Evolutionary conservation across 805 yeast species (phyloP).

Genomic region (Candida krabiensis): DNA sequence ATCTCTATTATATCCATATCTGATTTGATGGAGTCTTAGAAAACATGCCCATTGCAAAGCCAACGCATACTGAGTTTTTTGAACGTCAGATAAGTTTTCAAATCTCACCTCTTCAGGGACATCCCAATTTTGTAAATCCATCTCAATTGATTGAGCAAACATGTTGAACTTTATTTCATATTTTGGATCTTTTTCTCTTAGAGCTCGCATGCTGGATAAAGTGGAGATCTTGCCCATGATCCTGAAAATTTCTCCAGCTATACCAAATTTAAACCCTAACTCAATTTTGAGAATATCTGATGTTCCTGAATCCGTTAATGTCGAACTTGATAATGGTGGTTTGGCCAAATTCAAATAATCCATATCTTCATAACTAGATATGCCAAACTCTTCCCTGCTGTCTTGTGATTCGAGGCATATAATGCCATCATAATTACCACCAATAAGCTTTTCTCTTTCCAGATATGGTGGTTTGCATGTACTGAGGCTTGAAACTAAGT

Average conservation of each 20-base stretch:
- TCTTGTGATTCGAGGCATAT: conserved; percentile 7
- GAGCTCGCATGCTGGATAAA: conserved; percentile 24
- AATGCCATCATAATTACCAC: not conserved
- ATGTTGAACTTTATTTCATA: conserved; percentile 26
- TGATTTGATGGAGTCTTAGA: conserved; percentile 30
- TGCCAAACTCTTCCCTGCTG: conserved; percentile 4
- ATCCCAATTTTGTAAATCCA: conserved; percentile 30
- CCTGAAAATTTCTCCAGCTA: conserved; percentile 32
- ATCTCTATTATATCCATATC: conserved; percentile 29
- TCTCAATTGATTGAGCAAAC: conserved; percentile 28
- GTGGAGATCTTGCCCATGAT: conserved; percentile 31
- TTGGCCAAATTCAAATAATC: conserved; percentile 10
- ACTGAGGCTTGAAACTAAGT: conserved; percentile 29
- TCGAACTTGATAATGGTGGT: conserved; percentile 7
- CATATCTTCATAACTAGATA: conserved; percentile 7
- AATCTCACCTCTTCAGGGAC: conserved; percentile 20
- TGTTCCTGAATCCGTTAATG: conserved; percentile 16
- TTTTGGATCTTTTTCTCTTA: conserved; percentile 16
- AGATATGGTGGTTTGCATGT: conserved; percentile 29
- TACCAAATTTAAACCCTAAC: conserved; percentile 31
- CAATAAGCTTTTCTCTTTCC: conserved; percentile 12
- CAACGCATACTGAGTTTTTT: conserved; percentile 26
- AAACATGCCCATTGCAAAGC: conserved; percentile 34
- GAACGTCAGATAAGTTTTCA: conserved; percentile 20
- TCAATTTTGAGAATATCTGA: conserved; percentile 25